Evolutionary conservation across 352 stramenopile genomes (phyloP).

Genomic region (Saprolegnia parasitica): DNA sequence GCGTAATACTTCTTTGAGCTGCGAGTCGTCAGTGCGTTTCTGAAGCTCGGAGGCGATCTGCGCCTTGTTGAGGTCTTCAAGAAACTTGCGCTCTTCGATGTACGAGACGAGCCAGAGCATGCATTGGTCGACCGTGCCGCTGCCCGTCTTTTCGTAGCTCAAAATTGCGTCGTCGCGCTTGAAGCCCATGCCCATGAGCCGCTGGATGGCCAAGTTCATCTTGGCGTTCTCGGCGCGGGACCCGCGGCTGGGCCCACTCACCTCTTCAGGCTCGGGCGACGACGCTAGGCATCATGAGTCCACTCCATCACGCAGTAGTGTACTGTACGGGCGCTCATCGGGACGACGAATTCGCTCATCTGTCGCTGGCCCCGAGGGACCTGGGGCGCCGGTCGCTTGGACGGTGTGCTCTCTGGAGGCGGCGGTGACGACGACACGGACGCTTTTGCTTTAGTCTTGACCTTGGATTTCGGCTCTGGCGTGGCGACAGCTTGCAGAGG

Average conservation of each 20-base stretch:
- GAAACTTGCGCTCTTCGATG: constrained; percentile 66
- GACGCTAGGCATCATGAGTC: too few relatives aligned
- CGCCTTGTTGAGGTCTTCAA: constrained; percentile 58
- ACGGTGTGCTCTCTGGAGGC: too few relatives aligned
- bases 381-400: neutral
- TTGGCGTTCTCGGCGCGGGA: constrained; percentile 13
- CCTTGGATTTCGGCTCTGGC: neutral
- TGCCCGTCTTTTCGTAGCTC: constrained; percentile 51
- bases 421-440: neutral
- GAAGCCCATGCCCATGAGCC: constrained; percentile 61
- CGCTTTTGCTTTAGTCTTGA: neutral
- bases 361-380: neutral
- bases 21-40: constrained; percentile 49
- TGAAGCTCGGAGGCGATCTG: constrained; percentile 74
- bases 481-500: too few relatives aligned
- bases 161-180: constrained; percentile 51
- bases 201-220: constrained; percentile 33
- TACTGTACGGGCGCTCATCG: neutral
- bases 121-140: constrained; percentile 55
- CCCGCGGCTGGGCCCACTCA: neutral
- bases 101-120: constrained; percentile 80
- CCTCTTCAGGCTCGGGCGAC: neutral
- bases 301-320: too few relatives aligned
- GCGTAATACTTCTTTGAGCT: constrained; percentile 15
- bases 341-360: neutral